A percentile compares a stretch with the other conserved stretches of the same genome.
These are phyloP conservation scores for Ottelia alismoides DNA, from an alignment of 106 monocot genomes.

Conservation along the genomic window DNA sequence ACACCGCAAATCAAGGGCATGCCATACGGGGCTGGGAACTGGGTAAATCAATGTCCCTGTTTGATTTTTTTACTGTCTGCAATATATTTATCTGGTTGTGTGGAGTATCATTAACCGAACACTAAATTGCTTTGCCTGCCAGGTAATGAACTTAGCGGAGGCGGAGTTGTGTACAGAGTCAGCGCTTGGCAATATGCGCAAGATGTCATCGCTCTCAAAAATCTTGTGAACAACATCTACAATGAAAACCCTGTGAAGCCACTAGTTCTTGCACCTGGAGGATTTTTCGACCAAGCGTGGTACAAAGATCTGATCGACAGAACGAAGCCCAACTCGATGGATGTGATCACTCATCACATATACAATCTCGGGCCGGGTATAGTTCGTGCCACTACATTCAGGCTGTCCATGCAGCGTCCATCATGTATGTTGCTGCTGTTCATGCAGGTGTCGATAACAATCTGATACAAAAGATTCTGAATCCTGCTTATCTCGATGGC, in stretches of 20 bases:
- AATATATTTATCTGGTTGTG: neutral
- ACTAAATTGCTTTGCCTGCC: neutral
- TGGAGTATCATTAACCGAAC: neutral
- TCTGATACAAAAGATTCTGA: constrained; percentile 63
- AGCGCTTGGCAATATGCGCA: constrained; percentile 55
- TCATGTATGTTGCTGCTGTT: neutral
- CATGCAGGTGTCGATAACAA: constrained; percentile 51
- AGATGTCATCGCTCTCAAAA: constrained; percentile 49
- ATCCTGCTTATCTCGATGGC: constrained; percentile 67
- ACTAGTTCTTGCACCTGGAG: constrained; percentile 68
- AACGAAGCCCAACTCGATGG: constrained; percentile 51
- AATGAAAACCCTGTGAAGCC: constrained; percentile 31
- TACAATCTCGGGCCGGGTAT: constrained; percentile 92
- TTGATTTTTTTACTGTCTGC: neutral
- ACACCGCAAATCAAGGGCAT: constrained; percentile 68
- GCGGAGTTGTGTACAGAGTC: constrained; percentile 56
- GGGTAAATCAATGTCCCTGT: constrained; percentile 25
- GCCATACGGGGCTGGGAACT: constrained; percentile 81
- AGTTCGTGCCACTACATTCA: neutral
- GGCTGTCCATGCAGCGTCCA: neutral
- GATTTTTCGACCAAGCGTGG: constrained; percentile 66
- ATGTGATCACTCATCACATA: constrained; percentile 91
- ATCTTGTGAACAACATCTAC: constrained; percentile 43
- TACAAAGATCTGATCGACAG: constrained; percentile 40
- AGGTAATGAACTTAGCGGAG: constrained; percentile 94